phyloP scores from a whole-genome alignment of 139 green algal species.

The Chlamydomonas incerta region DNA sequence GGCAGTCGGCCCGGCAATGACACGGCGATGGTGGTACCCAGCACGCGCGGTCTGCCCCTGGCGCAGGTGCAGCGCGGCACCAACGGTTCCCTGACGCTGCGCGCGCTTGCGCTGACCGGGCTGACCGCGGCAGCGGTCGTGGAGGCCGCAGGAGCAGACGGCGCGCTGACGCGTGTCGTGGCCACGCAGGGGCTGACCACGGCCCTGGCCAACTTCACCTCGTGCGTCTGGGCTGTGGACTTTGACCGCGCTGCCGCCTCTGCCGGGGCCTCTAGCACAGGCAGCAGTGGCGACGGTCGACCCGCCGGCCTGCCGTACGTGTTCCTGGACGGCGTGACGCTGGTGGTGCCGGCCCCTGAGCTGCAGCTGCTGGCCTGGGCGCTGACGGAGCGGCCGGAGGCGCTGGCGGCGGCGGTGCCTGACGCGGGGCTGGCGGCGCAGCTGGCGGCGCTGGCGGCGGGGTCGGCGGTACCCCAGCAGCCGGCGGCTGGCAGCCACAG shows the following conservation, averaged over 20 bases:
- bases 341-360: not conserved
- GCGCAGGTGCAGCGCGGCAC: too few species aligned
- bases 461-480: not conserved
- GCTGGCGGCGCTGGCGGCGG: not conserved
- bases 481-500: too few species aligned
- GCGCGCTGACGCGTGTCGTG: too few species aligned
- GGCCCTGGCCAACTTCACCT: not conserved
- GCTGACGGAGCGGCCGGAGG: not conserved
- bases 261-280: too few species aligned
- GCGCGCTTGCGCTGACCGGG: not conserved
- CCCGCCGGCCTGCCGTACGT: not conserved
- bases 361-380: not conserved
- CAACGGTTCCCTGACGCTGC: not conserved
- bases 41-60: too few species aligned
- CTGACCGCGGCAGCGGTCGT: not conserved
- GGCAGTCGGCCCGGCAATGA: too few species aligned
- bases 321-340: not conserved
- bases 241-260: not conserved
- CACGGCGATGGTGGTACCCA: too few species aligned
- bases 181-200: not conserved
- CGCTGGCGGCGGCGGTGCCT: not conserved
- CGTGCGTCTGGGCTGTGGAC: not conserved
- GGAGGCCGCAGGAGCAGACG: too few species aligned
- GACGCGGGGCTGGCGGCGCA: not conserved
- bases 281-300: too few species aligned